A percentile compares a stretch with the other conserved stretches of the same genome.
phyloP scores from a whole-genome alignment of 2,329 filamentous ascomycete genomes.

The Paecilomyces variotii region DNA sequence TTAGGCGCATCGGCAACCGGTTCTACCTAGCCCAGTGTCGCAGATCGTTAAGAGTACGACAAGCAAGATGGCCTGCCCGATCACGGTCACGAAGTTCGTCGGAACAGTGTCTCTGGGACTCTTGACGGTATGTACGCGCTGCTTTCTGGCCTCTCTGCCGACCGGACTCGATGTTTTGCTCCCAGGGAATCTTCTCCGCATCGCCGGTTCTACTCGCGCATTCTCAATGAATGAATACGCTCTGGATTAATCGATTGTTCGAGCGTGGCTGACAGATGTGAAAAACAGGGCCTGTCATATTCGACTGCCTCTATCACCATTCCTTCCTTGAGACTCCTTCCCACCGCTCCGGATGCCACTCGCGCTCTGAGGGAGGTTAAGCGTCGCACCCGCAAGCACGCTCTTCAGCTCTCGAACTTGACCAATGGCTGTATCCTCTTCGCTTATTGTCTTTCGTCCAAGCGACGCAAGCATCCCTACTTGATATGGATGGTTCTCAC shows the following conservation, averaged over 20 bases:
- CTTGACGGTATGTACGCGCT: slow-evolving; percentile 59
- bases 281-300: slow-evolving; percentile 72
- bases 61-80: slow-evolving; percentile 55
- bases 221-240: not conserved
- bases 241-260: not conserved
- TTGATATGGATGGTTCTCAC: slow-evolving; percentile 76
- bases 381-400: slow-evolving; percentile 54
- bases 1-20: not conserved
- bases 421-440: slow-evolving; percentile 65
- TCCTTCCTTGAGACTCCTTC: slow-evolving; percentile 71
- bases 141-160: slow-evolving; percentile 3
- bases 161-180: slow-evolving; percentile 3
- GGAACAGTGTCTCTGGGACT: slow-evolving; percentile 84
- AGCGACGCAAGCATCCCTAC: slow-evolving; percentile 73
- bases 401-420: slow-evolving; percentile 59
- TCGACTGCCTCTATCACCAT: slow-evolving; percentile 70
- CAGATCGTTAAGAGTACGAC: not conserved
- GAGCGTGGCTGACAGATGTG: slow-evolving; percentile 6
- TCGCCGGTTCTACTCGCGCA: not conserved
- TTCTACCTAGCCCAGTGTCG: not conserved
- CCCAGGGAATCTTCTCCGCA: not conserved
- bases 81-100: slow-evolving; percentile 83
- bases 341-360: slow-evolving; percentile 62
- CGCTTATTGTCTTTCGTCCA: slow-evolving; percentile 69
- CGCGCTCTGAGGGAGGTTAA: slow-evolving; percentile 63